Conservation (phyloP, 2,329 filamentous ascomycete species). For the Fusarium agapanthi region DNA sequence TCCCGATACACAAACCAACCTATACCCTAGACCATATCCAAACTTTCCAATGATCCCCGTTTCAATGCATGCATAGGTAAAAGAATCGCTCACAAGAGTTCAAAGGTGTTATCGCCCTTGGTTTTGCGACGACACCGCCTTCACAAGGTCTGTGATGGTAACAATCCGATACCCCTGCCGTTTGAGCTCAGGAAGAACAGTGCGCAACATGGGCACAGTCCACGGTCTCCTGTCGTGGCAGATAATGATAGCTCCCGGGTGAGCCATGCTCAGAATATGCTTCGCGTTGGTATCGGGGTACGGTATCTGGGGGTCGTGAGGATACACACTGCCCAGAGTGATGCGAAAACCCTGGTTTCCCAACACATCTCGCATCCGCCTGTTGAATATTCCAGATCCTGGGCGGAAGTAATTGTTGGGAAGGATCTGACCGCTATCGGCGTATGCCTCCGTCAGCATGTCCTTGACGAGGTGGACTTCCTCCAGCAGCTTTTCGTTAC, state of each 20-base stretch:
- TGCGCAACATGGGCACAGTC: conserved; percentile 81
- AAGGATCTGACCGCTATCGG: conserved; percentile 53
- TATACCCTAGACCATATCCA: neutral
- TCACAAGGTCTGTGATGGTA: conserved; percentile 73
- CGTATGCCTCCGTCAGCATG: conserved; percentile 67
- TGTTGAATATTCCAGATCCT: conserved; percentile 84
- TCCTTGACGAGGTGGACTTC: conserved; percentile 73
- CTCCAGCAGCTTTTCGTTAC: conserved; percentile 63
- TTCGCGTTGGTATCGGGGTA: conserved; percentile 75
- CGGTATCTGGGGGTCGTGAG: conserved; percentile 87
- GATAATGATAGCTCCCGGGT: conserved; percentile 81
- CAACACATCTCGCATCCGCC: conserved; percentile 70
- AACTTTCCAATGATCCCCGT: neutral
- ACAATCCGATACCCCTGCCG: conserved; percentile 75
- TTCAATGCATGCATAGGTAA: neutral
- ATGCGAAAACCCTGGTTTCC: conserved; percentile 71
- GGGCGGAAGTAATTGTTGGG: conserved; percentile 79
- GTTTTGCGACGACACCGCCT: conserved; percentile 44
- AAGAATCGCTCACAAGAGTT: neutral
- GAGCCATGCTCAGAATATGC: conserved; percentile 82
- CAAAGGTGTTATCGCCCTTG: conserved; percentile 21
- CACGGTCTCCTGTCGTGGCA: conserved; percentile 87
- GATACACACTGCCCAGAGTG: conserved; percentile 86
- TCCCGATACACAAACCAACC: neutral
- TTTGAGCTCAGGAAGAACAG: conserved; percentile 76